Percentiles rank a stretch among this genome's conserved stretches.
Conservation (phyloP, 768 basidiomycete genomes). For the Rossbeevera mucosa region DNA sequence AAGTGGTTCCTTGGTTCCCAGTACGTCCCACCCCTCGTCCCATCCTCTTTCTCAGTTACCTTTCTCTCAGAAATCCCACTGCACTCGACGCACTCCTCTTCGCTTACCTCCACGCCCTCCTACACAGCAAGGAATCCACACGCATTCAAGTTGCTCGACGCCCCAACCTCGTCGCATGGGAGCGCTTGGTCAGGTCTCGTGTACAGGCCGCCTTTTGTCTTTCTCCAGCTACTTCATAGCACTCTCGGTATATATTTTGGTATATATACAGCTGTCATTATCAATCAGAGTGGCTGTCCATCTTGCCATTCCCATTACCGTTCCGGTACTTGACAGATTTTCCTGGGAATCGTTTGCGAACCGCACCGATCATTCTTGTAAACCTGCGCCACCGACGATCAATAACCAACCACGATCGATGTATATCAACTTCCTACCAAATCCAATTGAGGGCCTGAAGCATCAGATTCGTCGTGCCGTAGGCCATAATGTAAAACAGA, state of each 20-base stretch:
- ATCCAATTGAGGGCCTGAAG: slow-evolving; percentile 74
- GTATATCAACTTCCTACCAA: slow-evolving; percentile 49
- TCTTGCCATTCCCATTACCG: slow-evolving; percentile 16
- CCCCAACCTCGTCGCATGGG: slow-evolving; percentile 80
- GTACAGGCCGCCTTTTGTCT: slow-evolving; percentile 50
- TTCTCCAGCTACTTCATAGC: slow-evolving; percentile 4
- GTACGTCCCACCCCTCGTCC: slow-evolving; percentile 37
- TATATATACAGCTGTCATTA: slow-evolving; percentile 1
- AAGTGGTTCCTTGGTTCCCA: slow-evolving; percentile 77
- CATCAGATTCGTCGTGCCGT: slow-evolving; percentile 55
- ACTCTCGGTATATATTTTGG: slow-evolving; percentile 12
- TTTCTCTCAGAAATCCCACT: slow-evolving; percentile 61
- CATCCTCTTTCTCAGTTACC: slow-evolving; percentile 4
- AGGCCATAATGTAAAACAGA: slow-evolving; percentile 45
- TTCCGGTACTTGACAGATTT: slow-evolving; percentile 19
- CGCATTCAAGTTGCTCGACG: slow-evolving; percentile 65
- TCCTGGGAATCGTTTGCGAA: slow-evolving; percentile 55
- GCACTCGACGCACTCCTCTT: slow-evolving; percentile 78
- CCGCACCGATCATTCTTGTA: slow-evolving; percentile 63
- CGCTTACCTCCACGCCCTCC: slow-evolving; percentile 70
- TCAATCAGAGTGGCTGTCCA: background rate
- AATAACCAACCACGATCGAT: background rate
- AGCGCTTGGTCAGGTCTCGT: slow-evolving; percentile 56
- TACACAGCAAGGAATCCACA: slow-evolving; percentile 40
- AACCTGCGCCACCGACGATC: slow-evolving; percentile 41